These are phyloP conservation scores for Aciculosporium take DNA, from an alignment of 2,329 filamentous ascomycete genomes.

Conservation along the genomic window DNA sequence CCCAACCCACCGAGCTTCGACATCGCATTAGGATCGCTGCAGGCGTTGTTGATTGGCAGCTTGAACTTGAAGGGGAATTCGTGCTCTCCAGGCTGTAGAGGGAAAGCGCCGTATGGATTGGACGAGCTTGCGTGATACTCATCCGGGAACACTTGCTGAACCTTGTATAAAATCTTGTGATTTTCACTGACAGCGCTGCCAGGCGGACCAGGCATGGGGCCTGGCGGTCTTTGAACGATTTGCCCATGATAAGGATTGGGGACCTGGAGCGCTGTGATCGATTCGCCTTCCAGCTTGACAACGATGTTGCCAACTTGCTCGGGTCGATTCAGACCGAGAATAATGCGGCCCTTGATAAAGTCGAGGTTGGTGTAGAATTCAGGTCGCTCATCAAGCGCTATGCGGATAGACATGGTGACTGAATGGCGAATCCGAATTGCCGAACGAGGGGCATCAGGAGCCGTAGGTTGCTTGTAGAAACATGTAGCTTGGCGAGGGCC, in stretches of 20 bases:
- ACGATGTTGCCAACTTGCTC: slow-evolving; percentile 60
- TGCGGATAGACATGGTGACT: slow-evolving; percentile 48
- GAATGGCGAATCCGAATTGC: background rate
- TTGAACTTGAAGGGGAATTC: slow-evolving; percentile 70
- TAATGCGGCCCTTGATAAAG: slow-evolving; percentile 47
- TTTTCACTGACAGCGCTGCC: slow-evolving; percentile 39
- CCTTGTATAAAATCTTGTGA: slow-evolving; percentile 63
- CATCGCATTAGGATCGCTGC: slow-evolving; percentile 40
- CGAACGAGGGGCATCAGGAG: background rate
- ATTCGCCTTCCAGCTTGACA: slow-evolving; percentile 75
- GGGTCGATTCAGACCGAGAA: slow-evolving; percentile 45
- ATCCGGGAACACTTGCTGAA: slow-evolving; percentile 58
- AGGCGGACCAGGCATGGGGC: slow-evolving; percentile 18
- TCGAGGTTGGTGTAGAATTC: slow-evolving; percentile 73
- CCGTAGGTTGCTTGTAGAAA: background rate
- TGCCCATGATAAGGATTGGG: slow-evolving; percentile 30
- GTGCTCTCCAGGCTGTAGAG: slow-evolving; percentile 55
- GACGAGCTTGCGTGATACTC: slow-evolving; percentile 27
- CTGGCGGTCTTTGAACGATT: slow-evolving; percentile 19
- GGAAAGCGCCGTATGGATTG: slow-evolving; percentile 34
- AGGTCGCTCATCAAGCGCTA: slow-evolving; percentile 51
- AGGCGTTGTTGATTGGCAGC: slow-evolving; percentile 63
- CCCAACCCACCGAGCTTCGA: slow-evolving; percentile 38
- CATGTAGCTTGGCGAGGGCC: background rate
- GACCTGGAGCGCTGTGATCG: slow-evolving; percentile 48